Base-by-base conservation (phyloP, 495 filamentous ascomycete species). In the Aspergillus kassunensis region DNA sequence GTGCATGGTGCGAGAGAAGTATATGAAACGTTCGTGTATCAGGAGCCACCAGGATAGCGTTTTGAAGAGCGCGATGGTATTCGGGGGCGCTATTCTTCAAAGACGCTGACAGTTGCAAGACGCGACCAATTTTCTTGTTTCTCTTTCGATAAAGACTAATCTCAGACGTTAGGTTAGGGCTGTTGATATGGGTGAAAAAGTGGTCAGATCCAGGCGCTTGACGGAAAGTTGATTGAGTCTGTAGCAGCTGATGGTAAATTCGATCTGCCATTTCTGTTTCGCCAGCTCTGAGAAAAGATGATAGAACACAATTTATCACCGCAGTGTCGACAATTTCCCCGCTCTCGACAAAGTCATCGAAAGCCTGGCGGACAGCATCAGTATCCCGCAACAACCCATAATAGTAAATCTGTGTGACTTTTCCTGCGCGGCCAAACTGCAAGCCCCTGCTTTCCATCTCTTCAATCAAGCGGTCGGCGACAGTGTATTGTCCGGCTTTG, bases 321-420 rank as follows among this genome's bases (percentile, higher is more conserved):
- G 85, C 79, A 0, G 90, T 93, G 65, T 97, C 91, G 25, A 98
- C 84, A 13, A 96, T 81, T 61, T 96, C 87, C 29, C 90, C 91
- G 0, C 81, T 80, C 36, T 85, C 70, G 24, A 96, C 85, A 62
- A 95, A 84, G 6, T 86, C 79, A 27, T 80, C 72, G 60, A 95
- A 98, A 1, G 85, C 81, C 29, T 72, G 73, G 36, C 88, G 78
- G 34, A 95, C 78, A 21, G 77, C 84, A 55, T 84, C 73, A 4
- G 82, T 77, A 63, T 96, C 84, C 25, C 74, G 69, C 53, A 78
- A 76, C 41, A 91, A 70, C 12, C 92, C 92, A 50, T 86, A 79
- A 57, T 86, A 91, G 60, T 87, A 88, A n/a, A 98, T 90, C 51
- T 89, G 71, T 35, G 80, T 82, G 37, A 89, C 83, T 55, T 89